Evolutionary conservation across 176 grass and related monocot genomes (phyloP).

Genomic region (Thinopyrum elongatum): DNA sequence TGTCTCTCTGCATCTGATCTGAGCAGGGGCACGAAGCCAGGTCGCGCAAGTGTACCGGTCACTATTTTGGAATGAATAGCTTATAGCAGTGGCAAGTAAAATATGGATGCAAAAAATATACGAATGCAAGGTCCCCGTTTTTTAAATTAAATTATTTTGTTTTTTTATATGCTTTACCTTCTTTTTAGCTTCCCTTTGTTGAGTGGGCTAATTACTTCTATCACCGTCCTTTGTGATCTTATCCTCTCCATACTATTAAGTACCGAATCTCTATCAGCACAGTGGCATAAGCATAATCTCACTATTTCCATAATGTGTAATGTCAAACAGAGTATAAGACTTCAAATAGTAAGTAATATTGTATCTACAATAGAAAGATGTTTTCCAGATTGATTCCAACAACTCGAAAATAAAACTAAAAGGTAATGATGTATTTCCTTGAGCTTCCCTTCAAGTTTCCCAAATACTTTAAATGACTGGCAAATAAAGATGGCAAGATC

Average conservation of each 20-base stretch:
- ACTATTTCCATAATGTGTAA: neutral
- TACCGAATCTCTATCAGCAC: neutral
- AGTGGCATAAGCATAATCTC: neutral
- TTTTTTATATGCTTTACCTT: no score
- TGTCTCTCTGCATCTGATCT: no score
- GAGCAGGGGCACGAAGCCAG: no score
- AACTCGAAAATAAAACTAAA: neutral
- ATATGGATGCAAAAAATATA: no score
- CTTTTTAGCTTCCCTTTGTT: no score
- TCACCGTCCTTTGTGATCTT: no score
- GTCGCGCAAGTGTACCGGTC: no score
- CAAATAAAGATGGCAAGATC: neutral
- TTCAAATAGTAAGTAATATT: neutral
- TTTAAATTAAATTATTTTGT: no score
- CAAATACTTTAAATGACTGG: constrained; percentile 31
- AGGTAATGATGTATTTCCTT: constrained; percentile 24
- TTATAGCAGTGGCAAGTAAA: no score
- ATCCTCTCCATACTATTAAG: neutral
- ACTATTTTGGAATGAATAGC: no score
- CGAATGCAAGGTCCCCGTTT: no score
- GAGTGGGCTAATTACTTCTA: no score
- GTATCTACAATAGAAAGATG: neutral
- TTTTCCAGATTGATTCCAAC: neutral
- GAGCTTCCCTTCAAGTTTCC: neutral
- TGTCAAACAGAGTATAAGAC: neutral